Evolutionary conservation across 495 filamentous ascomycete genomes (phyloP), one percentile per base, ranked within the genome.

Genomic region (Annulohypoxylon moriforme): DNA sequence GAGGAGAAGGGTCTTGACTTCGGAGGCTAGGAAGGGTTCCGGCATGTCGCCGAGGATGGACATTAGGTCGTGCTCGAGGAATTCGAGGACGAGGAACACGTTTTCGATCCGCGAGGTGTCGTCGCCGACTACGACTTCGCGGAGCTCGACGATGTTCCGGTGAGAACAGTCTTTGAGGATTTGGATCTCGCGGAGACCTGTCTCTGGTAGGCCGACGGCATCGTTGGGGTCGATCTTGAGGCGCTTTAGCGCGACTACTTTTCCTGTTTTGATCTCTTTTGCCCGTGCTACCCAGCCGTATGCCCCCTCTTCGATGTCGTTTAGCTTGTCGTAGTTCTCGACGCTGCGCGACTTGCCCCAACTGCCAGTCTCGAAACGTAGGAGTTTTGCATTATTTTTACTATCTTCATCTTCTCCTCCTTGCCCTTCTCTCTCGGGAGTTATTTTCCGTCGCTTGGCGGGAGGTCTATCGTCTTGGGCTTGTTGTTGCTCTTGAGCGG

Each of bases 61-160:
- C 83, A 97, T 97, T 67, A 99, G 91, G 80, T 99, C 96, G 84
- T 99, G 96, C 84, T 98, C 95, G 76, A 97, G 85, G 83, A 98
- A 99, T 80, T 97, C 94, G 88, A 99, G 94, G 64, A 99, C 96
- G 55, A 99, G 89, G 84, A 92, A 98, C 69, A 97, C 90, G 83
- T 93, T 92, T 68, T 94, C 89, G 75, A 94, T 84, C 56, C 85
- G 89, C 67, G 72, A 82, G 61, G 78, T 81, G 64, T 84, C 82
- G 53, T 91, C 89, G 4, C 94, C 93, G 75, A 96, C 91, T 0
- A 98, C 94, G 29, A 98, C 90, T 75, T 99, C 96, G 55, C 87
- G 84, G 22, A 99, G 81, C 69, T 88, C 82, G 20, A 85, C 82
- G 65, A 85, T 81, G 75, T 85, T 85, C 47, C 80, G 78, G 76